Base-by-base conservation (phyloP, 2,329 filamentous ascomycete genomes). In the Penicillium hordei region DNA sequence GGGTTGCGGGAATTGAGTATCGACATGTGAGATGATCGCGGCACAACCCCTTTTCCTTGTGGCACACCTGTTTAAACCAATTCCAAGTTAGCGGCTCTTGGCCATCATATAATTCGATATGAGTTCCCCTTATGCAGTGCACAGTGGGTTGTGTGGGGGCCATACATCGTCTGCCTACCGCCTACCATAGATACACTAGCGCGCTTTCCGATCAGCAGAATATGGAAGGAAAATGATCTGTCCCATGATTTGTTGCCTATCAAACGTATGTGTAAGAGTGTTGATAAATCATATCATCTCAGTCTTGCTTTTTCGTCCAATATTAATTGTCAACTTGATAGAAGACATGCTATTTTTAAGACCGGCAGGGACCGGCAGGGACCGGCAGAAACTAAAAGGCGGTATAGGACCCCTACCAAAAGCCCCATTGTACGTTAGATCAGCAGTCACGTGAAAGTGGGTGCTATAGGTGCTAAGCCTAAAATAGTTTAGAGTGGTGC, bases 41-140 rank as follows among this genome's bases (percentile, higher is more conserved):
- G 31, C 21, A 52, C 31, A 46, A 46, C 50, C 50, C 50, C 50
- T 45, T 52, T 52, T 46, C 40, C 39, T 36, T 36, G 50, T 52
- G 29, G 27, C 50, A 23, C 29, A 8, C 40, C 6, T n/a, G 29
- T 34, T 25, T 27, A 34, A 52, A 19, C 39, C 39, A 25, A 4
- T 45, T 45, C 5, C 12, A 10, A 44, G 29, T 19, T 52, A 52
- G 50, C 2, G 40, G 2, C 21, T 27, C 50, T 52, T 36, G 50
- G 50, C 50, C 21, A 12, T 42, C 19, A 33, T 44, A n/a, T 52
- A 45, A 52, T 52, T 52, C 50, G 50, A 36, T 36, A 27, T 52
- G 19, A 45, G 10, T 15, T 27, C 50, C 21, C 50, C 29, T 52
- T 45, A 19, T 45, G 31, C 39, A 27, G 6, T 23, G 5, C 17